These are phyloP conservation scores for Trichosporon sp. DNA, from an alignment of 1,284 basidiomycete genomes.

Conservation along the genomic window DNA sequence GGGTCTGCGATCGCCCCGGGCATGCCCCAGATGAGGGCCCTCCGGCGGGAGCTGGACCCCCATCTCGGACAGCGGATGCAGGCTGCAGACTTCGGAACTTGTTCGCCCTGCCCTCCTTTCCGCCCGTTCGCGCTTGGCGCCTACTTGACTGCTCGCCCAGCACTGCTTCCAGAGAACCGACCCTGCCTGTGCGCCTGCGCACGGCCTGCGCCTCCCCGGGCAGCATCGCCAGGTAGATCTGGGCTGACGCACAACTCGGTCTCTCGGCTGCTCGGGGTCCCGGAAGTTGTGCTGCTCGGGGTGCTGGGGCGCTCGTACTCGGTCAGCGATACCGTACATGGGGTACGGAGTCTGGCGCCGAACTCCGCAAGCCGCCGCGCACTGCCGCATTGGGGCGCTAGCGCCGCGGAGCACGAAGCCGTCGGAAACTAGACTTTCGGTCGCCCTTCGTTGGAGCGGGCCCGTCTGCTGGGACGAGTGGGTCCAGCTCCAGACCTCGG, in stretches of 20 bases:
- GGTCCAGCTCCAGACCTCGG: neutral
- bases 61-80: neutral
- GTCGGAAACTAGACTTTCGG: neutral
- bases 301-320: neutral
- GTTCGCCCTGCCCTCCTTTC: neutral
- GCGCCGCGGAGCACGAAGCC: neutral
- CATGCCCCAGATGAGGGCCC: neutral
- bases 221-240: neutral
- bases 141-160: neutral
- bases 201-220: neutral
- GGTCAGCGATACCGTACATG: neutral
- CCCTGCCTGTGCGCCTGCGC: neutral
- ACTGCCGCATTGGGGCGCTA: neutral
- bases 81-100: neutral
- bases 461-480: neutral
- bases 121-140: neutral
- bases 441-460: neutral
- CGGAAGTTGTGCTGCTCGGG: neutral
- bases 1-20: neutral
- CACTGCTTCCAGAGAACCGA: neutral
- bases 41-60: neutral
- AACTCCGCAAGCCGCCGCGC: neutral
- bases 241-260: neutral
- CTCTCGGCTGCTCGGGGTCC: too few relatives aligned
- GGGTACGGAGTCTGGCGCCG: neutral